Evolutionary conservation across 345 rosid species (phyloP), one percentile per base, ranked within the genome.

Genomic region (Fremontodendron californicum): DNA sequence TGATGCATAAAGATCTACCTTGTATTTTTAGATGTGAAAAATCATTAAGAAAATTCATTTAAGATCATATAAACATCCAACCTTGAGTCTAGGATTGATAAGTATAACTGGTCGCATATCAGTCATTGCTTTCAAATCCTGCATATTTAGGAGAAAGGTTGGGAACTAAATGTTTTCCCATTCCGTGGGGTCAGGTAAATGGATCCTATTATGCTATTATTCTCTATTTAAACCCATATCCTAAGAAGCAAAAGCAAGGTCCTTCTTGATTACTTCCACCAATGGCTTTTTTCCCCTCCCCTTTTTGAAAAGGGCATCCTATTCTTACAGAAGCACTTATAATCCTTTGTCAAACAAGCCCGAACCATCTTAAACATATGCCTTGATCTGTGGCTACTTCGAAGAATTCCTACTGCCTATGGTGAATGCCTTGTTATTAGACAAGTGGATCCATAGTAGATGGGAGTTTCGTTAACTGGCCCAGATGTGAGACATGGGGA

Each of bases 51-150:
- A 9, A 40, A 9, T 8, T 40, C 9, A 40, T 40, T 9, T 8
- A 9, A 6, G 9, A 40, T 61, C 9, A 40, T 40, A 6, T 9
- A 6, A 40, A 40, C 10, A 9, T 1, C 9, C 10, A 6, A 6
- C 10, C 67, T 62, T 62, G 75, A 95, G 99, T 75, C 83, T 87
- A 80, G 99, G 96, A 82, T 91, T 95, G 73, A 95, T 80, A 70
- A 95, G 94, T 81, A 95, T 81, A 65, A 95, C 98, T 6, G 99
- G 99, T 58, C 96, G 87, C 63, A 72, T 85, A 83, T 81, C 90
- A 49, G 99, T 95, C 99, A 95, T 95, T 11, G 93, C 99, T 86
- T 81, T 84, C 37, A 95, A 86, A 87, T 95, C 94, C 99, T 93
- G 87, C 43, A 82, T 4, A 60, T 51, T 65, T 52, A 80, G 71